These are phyloP conservation scores for Plasmodium yoelii DNA, from an alignment of 169 alveolate genomes.

Conservation along the genomic window DNA sequence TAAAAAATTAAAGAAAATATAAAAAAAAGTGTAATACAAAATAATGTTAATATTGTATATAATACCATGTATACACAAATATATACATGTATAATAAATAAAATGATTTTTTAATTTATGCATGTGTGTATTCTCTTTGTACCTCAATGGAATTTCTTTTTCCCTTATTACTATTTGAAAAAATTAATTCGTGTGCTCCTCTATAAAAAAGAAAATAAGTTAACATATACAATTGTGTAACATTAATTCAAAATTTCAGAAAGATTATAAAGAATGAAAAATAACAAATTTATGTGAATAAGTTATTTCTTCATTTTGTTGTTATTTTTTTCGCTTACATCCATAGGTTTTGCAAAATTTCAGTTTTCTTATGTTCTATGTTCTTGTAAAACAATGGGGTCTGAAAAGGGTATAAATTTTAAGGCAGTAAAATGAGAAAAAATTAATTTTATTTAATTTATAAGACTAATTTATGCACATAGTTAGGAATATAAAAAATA, in stretches of 20 bases:
- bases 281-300: background rate
- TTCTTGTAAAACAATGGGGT: slow-evolving; percentile 54
- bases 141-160: slow-evolving; percentile 48
- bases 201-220: slow-evolving; percentile 23
- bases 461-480: background rate
- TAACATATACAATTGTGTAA: background rate
- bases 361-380: slow-evolving; percentile 44
- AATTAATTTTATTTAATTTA: background rate
- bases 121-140: background rate
- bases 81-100: background rate
- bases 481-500: background rate
- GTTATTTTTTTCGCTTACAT: slow-evolving; percentile 12
- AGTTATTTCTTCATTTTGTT: background rate
- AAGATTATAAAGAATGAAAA: background rate
- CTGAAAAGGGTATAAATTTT: slow-evolving; percentile 12
- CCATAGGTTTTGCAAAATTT: slow-evolving; percentile 65
- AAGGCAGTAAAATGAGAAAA: background rate
- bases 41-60: background rate
- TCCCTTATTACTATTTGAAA: background rate
- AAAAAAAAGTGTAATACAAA: too few relatives aligned
- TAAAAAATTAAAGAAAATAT: background rate
- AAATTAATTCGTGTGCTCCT: slow-evolving; percentile 50
- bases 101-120: too few relatives aligned
- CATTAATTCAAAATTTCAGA: background rate
- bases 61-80: background rate